These are phyloP conservation scores for Strigomonas culicis DNA, from an alignment of 208 protist species.

Conservation along the genomic window DNA sequence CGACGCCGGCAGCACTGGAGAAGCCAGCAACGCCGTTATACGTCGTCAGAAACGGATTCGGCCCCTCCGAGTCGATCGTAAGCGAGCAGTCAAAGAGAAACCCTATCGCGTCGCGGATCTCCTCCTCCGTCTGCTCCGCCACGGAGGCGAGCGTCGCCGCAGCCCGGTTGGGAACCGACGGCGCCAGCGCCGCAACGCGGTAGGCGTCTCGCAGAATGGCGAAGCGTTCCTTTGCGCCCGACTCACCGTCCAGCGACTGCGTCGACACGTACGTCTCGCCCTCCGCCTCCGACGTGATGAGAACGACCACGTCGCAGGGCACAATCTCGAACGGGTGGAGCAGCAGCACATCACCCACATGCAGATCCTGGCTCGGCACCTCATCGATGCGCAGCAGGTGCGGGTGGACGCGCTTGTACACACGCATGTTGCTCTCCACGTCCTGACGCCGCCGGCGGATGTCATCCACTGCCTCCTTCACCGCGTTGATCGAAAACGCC, in stretches of 20 bases:
- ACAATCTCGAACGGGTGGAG: conserved; percentile 68
- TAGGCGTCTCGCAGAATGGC: conserved; percentile 45
- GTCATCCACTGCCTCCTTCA: conserved; percentile 94
- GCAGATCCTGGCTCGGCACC: conserved; percentile 52
- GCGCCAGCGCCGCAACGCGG: conserved; percentile 7
- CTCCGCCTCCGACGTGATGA: conserved; percentile 66
- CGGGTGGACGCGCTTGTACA: conserved; percentile 43
- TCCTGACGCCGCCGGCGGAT: conserved; percentile 64
- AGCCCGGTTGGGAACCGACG: background rate
- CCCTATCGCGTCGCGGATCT: conserved; percentile 15
- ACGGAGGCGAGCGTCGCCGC: background rate
- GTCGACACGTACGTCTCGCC: conserved; percentile 82
- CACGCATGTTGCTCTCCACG: conserved; percentile 46
- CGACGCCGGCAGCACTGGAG: conserved; percentile 7
- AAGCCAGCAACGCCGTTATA: conserved; percentile 39
- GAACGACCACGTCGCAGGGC: conserved; percentile 85
- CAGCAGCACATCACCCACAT: conserved; percentile 76
- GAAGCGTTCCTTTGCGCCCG: conserved; percentile 67
- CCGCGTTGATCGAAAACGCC: conserved; percentile 85
- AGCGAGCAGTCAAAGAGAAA: conserved; percentile 20
- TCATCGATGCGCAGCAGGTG: conserved; percentile 30
- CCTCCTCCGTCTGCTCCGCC: conserved; percentile 2
- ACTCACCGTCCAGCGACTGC: conserved; percentile 91
- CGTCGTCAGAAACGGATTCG: conserved; percentile 52
- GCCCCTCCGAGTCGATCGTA: conserved; percentile 49